phyloP scores from a whole-genome alignment of 176 grass and related monocot genomes.

The Oryza meyeriana region DNA sequence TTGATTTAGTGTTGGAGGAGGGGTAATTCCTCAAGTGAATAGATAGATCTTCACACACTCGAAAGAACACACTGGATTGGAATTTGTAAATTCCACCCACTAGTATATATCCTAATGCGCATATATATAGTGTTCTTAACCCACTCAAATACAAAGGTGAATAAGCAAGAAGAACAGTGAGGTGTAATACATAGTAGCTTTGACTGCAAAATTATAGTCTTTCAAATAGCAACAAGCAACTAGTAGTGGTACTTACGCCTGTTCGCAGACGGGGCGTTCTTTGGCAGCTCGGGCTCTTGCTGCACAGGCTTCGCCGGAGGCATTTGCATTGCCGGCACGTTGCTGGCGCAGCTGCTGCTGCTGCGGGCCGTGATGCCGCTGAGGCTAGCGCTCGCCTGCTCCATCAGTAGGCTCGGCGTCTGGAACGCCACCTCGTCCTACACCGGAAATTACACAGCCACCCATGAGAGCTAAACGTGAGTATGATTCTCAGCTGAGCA shows the following conservation, averaged over 20 bases:
- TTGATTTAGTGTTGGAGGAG: neutral
- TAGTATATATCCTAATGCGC: neutral
- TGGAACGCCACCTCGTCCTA: slow-evolving; percentile 76
- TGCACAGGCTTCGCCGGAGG: slow-evolving; percentile 35
- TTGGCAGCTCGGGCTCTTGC: slow-evolving; percentile 60
- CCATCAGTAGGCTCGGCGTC: slow-evolving; percentile 67
- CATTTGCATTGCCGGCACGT: slow-evolving; percentile 32
- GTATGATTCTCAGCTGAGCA: neutral
- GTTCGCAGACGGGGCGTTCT: slow-evolving; percentile 48
- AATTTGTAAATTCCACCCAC: neutral
- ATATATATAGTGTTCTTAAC: neutral
- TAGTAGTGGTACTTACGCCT: slow-evolving; percentile 57
- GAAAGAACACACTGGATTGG: neutral
- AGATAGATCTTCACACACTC: slow-evolving; percentile 1
- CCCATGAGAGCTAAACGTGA: neutral
- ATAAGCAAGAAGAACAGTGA: neutral
- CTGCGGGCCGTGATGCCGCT: slow-evolving; percentile 42
- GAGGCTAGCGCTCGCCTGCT: slow-evolving; percentile 46
- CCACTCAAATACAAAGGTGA: slow-evolving; percentile 13
- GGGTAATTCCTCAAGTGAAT: neutral
- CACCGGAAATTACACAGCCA: neutral
- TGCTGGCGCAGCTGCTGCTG: slow-evolving; percentile 53
- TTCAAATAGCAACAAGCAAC: neutral
- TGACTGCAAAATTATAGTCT: neutral
- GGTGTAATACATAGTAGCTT: neutral